phyloP scores from a whole-genome alignment of 768 basidiomycete genomes.

The Suillus cothurnatus region DNA sequence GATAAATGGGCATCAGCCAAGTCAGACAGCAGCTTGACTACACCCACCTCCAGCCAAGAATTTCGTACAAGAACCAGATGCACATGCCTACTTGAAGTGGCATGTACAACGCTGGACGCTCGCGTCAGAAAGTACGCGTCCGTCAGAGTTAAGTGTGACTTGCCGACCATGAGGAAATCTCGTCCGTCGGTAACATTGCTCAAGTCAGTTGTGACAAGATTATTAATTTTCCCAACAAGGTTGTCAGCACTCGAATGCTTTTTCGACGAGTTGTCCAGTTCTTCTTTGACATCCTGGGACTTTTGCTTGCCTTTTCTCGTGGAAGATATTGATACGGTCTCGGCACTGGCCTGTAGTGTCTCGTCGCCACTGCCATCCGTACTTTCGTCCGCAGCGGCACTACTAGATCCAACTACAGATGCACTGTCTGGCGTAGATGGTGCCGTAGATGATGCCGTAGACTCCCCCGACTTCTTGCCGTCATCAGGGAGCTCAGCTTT shows the following conservation, averaged over 20 bases:
- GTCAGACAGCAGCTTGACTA: background rate
- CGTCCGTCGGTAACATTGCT: conserved; percentile 20
- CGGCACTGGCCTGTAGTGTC: background rate
- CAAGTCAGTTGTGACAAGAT: conserved; percentile 58
- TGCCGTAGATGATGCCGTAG: conserved; percentile 6
- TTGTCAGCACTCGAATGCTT: conserved; percentile 39
- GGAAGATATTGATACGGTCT: conserved; percentile 1
- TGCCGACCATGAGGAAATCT: conserved; percentile 19
- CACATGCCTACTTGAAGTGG: conserved; percentile 28
- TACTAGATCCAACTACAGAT: conserved; percentile 15
- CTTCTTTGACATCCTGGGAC: conserved; percentile 4
- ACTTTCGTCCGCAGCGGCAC: conserved; percentile 14
- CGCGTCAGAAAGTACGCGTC: background rate
- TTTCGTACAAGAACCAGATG: conserved; percentile 45
- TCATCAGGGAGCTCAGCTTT: conserved; percentile 20
- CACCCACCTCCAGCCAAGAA: conserved; percentile 46
- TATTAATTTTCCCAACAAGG: conserved; percentile 76
- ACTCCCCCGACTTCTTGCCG: conserved; percentile 5
- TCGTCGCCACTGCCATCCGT: conserved; percentile 10
- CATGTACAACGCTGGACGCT: conserved; percentile 9
- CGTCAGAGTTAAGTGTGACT: background rate
- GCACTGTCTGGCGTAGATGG: conserved; percentile 13
- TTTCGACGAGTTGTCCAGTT: background rate
- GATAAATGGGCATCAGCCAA: background rate
- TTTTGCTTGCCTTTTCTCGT: conserved; percentile 9